Conservation (phyloP, 371 early-diverging fungal genomes). For the Parasitella parasitica region DNA sequence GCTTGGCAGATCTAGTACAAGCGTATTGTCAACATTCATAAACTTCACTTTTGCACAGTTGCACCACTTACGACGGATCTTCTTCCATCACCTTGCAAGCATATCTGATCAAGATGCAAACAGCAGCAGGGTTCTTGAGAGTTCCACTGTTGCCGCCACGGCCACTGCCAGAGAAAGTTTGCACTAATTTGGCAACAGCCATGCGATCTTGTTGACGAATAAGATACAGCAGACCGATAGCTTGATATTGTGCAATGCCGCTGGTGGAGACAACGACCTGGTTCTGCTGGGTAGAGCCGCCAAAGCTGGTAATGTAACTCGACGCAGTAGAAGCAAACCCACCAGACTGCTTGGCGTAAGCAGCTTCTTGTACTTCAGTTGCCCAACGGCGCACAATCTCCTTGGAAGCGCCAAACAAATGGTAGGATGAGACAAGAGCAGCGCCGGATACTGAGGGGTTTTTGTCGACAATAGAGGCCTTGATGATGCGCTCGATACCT, state of each 20-base stretch:
- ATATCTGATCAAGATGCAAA: slow-evolving; percentile 91
- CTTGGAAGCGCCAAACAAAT: slow-evolving; percentile 79
- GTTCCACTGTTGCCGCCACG: slow-evolving; percentile 51
- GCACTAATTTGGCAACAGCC: slow-evolving; percentile 96
- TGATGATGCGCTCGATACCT: slow-evolving; percentile 94
- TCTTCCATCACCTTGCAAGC: slow-evolving; percentile 94
- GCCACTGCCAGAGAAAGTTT: slow-evolving; percentile 70
- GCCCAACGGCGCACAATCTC: slow-evolving; percentile 89
- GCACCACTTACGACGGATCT: slow-evolving; percentile 68
- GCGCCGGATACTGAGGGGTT: slow-evolving; percentile 88
- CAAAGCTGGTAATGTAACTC: slow-evolving; percentile 59
- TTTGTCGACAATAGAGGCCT: slow-evolving; percentile 97
- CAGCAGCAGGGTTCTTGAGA: slow-evolving; percentile 85
- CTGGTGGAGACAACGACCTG: slow-evolving; percentile 59
- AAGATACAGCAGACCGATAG: slow-evolving; percentile 90
- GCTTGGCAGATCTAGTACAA: slow-evolving; percentile 60
- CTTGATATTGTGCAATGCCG: slow-evolving; percentile 94
- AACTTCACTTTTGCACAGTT: too few species aligned
- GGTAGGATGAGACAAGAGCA: slow-evolving; percentile 91
- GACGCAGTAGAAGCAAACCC: slow-evolving; percentile 51
- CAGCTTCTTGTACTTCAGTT: slow-evolving; percentile 88
- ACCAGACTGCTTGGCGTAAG: slow-evolving; percentile 69
- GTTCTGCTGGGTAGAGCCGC: slow-evolving; percentile 41
- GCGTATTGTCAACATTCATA: background rate
- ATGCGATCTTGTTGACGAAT: slow-evolving; percentile 96